These are phyloP conservation scores for Lachnellula hyalina DNA, from an alignment of 2,329 filamentous ascomycete genomes.

Conservation along the genomic window DNA sequence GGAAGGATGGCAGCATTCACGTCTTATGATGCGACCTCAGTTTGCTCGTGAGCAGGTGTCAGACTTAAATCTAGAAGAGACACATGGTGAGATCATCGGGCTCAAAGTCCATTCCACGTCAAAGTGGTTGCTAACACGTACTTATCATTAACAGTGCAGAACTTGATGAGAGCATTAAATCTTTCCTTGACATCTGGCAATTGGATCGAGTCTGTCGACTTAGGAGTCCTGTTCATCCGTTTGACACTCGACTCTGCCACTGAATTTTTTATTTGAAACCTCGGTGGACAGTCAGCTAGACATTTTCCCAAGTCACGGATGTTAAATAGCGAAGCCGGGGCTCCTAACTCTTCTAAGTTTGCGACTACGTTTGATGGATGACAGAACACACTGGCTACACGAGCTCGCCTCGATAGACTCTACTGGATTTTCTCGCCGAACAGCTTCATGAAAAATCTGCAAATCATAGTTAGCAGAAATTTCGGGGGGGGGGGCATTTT, in stretches of 20 bases:
- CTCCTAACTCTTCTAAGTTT: neutral
- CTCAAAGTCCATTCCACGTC: too few relatives aligned
- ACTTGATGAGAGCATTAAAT: slow-evolving; percentile 54
- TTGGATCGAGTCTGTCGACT: slow-evolving; percentile 45
- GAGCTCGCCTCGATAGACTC: too few relatives aligned
- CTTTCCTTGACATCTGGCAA: slow-evolving; percentile 48
- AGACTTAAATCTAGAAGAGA: slow-evolving; percentile 43
- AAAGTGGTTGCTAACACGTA: too few relatives aligned
- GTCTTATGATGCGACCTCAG: slow-evolving; percentile 47
- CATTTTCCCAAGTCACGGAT: slow-evolving; percentile 3
- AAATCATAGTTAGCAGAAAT: too few relatives aligned
- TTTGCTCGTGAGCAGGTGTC: slow-evolving; percentile 53
- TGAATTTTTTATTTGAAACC: slow-evolving; percentile 52
- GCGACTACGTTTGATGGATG: slow-evolving; percentile 30
- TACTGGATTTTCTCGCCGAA: too few relatives aligned
- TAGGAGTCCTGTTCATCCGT: slow-evolving; percentile 58
- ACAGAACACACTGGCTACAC: too few relatives aligned
- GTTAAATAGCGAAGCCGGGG: neutral
- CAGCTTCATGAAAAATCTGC: too few relatives aligned
- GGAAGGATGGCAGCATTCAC: slow-evolving; percentile 26
- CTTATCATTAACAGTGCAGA: slow-evolving; percentile 37
- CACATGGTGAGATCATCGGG: too few relatives aligned
- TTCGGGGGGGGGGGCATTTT: too few relatives aligned
- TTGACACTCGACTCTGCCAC: slow-evolving; percentile 49
- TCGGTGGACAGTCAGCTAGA: slow-evolving; percentile 39